These are phyloP conservation scores for Saccharomycopsis phalli DNA, from an alignment of 1,139 yeast species.

Conservation along the genomic window DNA sequence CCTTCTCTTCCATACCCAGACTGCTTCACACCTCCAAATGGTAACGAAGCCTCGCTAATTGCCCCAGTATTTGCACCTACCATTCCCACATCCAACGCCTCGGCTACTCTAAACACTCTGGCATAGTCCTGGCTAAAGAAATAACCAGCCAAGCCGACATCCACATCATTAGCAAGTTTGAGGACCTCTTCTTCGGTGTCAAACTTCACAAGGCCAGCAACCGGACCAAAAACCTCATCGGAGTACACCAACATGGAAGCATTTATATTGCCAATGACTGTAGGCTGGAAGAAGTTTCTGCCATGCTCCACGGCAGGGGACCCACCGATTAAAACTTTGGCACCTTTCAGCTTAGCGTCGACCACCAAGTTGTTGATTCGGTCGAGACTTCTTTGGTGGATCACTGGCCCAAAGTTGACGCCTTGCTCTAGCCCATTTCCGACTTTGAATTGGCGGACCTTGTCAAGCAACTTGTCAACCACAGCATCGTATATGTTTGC, in stretches of 20 bases:
- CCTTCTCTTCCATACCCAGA: slow-evolving; percentile 83
- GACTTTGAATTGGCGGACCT: slow-evolving; percentile 44
- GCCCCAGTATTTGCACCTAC: slow-evolving; percentile 69
- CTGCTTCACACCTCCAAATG: slow-evolving; percentile 76
- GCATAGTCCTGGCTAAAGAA: slow-evolving; percentile 59
- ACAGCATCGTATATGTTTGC: slow-evolving; percentile 54
- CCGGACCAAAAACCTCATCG: slow-evolving; percentile 89
- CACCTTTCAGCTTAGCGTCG: slow-evolving; percentile 72
- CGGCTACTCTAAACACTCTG: slow-evolving; percentile 58
- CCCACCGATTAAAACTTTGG: slow-evolving; percentile 58
- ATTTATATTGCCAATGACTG: slow-evolving; percentile 60
- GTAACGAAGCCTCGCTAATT: slow-evolving; percentile 62
- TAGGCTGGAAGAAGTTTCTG: slow-evolving; percentile 66
- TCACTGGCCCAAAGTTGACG: slow-evolving; percentile 77
- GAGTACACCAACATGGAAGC: slow-evolving; percentile 50
- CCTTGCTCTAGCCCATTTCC: slow-evolving; percentile 67
- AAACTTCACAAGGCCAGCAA: slow-evolving; percentile 69
- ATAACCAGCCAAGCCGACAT: slow-evolving; percentile 73
- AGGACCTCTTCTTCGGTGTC: slow-evolving; percentile 61
- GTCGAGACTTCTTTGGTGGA: slow-evolving; percentile 53
- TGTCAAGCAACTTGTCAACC: slow-evolving; percentile 38
- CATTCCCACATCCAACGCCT: slow-evolving; percentile 73
- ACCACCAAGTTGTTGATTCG: slow-evolving; percentile 66
- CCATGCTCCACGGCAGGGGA: slow-evolving; percentile 59
- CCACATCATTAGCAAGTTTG: slow-evolving; percentile 56